Evolutionary conservation across 176 grass and related monocot genomes (phyloP).

Genomic region (Carex myosuroides): DNA sequence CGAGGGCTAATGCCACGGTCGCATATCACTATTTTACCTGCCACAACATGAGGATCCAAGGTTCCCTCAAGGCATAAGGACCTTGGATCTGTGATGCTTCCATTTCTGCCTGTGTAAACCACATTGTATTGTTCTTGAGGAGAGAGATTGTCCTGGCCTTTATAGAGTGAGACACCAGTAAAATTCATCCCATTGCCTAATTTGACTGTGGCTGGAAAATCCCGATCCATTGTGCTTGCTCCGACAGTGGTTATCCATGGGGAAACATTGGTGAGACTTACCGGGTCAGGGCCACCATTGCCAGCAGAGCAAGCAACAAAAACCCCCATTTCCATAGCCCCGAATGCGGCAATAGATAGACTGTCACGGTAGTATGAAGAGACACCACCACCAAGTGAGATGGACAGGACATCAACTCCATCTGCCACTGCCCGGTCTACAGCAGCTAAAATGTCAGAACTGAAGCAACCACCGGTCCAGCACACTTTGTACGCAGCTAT

Average conservation of each 20-base stretch:
- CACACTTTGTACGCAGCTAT: slow-evolving; percentile 95
- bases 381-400: slow-evolving; percentile 91
- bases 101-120: slow-evolving; percentile 64
- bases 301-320: slow-evolving; percentile 96
- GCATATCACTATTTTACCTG: slow-evolving; percentile 88
- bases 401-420: slow-evolving; percentile 93
- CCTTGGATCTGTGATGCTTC: slow-evolving; percentile 55
- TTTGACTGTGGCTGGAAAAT: slow-evolving; percentile 68
- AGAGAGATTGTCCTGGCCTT: slow-evolving; percentile 31
- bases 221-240: slow-evolving; percentile 90
- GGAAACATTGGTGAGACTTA: slow-evolving; percentile 85
- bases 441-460: slow-evolving; percentile 98
- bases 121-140: slow-evolving; percentile 48
- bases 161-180: slow-evolving; percentile 87
- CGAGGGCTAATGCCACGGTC: slow-evolving; percentile 84
- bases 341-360: slow-evolving; percentile 74
- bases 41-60: slow-evolving; percentile 40
- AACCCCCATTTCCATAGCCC: slow-evolving; percentile 96
- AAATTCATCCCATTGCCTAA: slow-evolving; percentile 63
- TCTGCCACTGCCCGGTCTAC: slow-evolving; percentile 85
- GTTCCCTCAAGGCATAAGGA: slow-evolving; percentile 85
- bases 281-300: slow-evolving; percentile 80
- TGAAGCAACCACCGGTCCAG: slow-evolving; percentile 96
- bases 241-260: slow-evolving; percentile 95
- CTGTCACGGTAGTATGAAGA: slow-evolving; percentile 79